Evolutionary conservation across 345 rosid genomes (phyloP), one percentile per base, ranked within the genome.

Genomic region (Hypericum androsaemum): DNA sequence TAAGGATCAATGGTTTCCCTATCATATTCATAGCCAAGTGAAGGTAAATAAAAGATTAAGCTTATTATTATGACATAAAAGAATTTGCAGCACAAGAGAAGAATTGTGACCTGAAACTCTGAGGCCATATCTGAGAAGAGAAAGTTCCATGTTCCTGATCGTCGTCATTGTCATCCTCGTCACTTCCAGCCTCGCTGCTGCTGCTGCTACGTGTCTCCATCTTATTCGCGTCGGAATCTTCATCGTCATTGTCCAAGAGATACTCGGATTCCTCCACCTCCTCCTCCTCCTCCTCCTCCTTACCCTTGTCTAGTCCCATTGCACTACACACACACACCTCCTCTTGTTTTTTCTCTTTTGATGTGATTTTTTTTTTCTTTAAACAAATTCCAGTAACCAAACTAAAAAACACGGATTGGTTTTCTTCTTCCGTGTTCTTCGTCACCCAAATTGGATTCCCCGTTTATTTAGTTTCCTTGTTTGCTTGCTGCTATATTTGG

Each of bases 1-100:
- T 86, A 87, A 12, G 94, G 76, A 69, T 87, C 86, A 12, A 66
- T 74, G 35, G 98, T 69, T 65, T 77, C 92, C 64, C 98, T 90
- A 78, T 38, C 52, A 57, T 6, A 22, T n/a, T n/a, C n/a, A n/a
- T n/a, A n/a, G n/a, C n/a, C n/a, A n/a, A n/a, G n/a, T 6, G 16
- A 44, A 39, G 28, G 5, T 7, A 14, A 54, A 22, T 13, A 15
- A 9, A 36, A 51, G 12, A 8, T 8, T 13, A 38, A 41, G 7
- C 14, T 39, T 5, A 38, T 3, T 17, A 1, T 17, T 12, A 12
- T 11, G 15, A 22, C 41, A 37, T 6, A 3, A 52, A 16, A 46
- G 7, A 8, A n/a, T n/a, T n/a, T 46, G 10, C 22, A 46, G 50
- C 10, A 46, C 5, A 13, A 17, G 22, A 46, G 8, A 17, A 46